A percentile compares a stretch with the other conserved stretches of the same genome.
Evolutionary conservation across 2,329 filamentous ascomycete genomes (phyloP).

Genomic region (Clarireedia paspali): DNA sequence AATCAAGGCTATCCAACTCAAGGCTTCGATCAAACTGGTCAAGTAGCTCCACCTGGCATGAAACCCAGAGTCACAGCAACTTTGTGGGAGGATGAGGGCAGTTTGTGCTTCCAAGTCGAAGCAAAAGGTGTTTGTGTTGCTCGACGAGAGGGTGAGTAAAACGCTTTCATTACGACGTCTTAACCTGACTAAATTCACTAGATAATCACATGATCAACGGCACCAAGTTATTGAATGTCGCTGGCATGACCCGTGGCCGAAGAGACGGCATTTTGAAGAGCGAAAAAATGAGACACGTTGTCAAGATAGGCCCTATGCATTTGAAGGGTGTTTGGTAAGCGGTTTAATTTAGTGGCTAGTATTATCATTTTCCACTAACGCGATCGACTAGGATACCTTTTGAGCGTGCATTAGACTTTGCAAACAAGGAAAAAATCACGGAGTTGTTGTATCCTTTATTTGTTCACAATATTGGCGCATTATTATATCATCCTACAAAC

Average conservation of each 20-base stretch:
- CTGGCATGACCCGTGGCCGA: slow-evolving; percentile 93
- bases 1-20: slow-evolving; percentile 40
- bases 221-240: slow-evolving; percentile 93
- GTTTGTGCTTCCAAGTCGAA: slow-evolving; percentile 95
- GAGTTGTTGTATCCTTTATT: slow-evolving; percentile 92
- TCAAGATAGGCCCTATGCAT: slow-evolving; percentile 99
- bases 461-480: slow-evolving; percentile 90
- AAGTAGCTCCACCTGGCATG: slow-evolving; percentile 85
- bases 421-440: slow-evolving; percentile 99
- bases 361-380: slow-evolving; percentile 12
- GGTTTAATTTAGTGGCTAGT: too few relatives aligned
- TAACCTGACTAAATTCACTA: slow-evolving; percentile 31
- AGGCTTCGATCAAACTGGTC: slow-evolving; percentile 76
- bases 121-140: slow-evolving; percentile 94
- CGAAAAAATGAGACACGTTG: slow-evolving; percentile 92
- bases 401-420: slow-evolving; percentile 94
- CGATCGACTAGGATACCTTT: slow-evolving; percentile 74
- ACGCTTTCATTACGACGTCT: neutral
- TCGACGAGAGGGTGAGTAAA: slow-evolving; percentile 74
- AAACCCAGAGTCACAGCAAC: slow-evolving; percentile 96
- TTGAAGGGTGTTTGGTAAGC: slow-evolving; percentile 92
- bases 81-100: slow-evolving; percentile 96
- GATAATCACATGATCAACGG: slow-evolving; percentile 99
- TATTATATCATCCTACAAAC: slow-evolving; percentile 91
- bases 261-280: slow-evolving; percentile 96